Percentiles rank a stretch among this genome's conserved stretches.
Evolutionary conservation across 1,284 basidiomycete species (phyloP).

Genomic region (Ustilago bromivora): DNA sequence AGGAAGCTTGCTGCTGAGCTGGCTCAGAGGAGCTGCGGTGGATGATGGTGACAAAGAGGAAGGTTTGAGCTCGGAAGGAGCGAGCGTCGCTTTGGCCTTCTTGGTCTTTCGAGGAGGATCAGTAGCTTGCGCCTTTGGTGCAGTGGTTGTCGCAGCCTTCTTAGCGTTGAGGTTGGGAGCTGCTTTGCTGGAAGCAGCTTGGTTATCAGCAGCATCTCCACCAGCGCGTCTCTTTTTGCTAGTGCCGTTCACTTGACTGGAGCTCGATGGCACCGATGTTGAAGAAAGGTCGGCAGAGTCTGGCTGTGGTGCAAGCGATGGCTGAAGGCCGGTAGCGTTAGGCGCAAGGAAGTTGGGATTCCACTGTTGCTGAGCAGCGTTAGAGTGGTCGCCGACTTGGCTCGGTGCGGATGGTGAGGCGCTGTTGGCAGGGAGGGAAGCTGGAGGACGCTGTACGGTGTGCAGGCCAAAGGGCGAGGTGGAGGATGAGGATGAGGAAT

Average conservation of each 20-base stretch:
- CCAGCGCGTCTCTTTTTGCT: conserved; percentile 21
- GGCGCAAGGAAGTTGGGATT: conserved; percentile 39
- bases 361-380: conserved; percentile 22
- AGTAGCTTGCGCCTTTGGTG: conserved; percentile 3
- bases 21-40: conserved; percentile 19
- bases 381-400: conserved; percentile 10
- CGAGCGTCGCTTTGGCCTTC: conserved; percentile 28
- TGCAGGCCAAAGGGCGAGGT: conserved; percentile 36
- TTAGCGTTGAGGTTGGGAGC: conserved; percentile 16
- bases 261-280: not conserved
- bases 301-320: conserved; percentile 9
- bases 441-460: conserved; percentile 22
- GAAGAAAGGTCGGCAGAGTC: conserved; percentile 6
- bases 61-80: conserved; percentile 16
- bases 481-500: conserved; percentile 23
- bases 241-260: not conserved
- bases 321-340: conserved; percentile 9
- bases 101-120: conserved; percentile 28
- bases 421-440: conserved; percentile 13
- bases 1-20: conserved; percentile 47
- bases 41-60: not conserved
- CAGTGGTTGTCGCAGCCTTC: conserved; percentile 17
- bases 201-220: conserved; percentile 5
- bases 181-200: not conserved
- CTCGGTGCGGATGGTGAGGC: conserved; percentile 1